Base-by-base conservation (phyloP, 805 yeast species). In the Metschnikowia peoriensis region DNA sequence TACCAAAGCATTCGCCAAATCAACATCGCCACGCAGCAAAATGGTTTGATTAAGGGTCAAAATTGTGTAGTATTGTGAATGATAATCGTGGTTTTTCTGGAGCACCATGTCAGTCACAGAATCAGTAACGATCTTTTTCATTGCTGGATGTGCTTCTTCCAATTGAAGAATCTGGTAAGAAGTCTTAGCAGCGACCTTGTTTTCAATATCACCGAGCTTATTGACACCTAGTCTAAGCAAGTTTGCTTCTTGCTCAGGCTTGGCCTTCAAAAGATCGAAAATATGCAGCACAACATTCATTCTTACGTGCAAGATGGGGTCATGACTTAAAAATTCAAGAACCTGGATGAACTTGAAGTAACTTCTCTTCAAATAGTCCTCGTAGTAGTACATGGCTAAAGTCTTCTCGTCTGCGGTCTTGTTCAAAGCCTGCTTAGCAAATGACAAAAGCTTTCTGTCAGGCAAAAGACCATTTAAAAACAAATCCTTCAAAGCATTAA, bases 221-320 rank as follows among this genome's bases (percentile, higher is more conserved):
- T 94, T 94, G 44, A 91, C 94, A 49, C 96, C 97, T 49, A 94
- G 77, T 61, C 91, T 81, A 62, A 94, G 77, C 59, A 94, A 75
- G 68, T 94, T 94, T 48, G 86, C 96, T 69, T 94, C 99, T 75
- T 94, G 99, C 73, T 94, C 99, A 4, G 99, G 98, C 68, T 92
- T 93, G 6, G 86, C 77, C 57, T 84, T 84, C 54, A 94, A 73
- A 42, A 94, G 75, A 52, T 88, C 96, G 60, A 91, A 88, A 34
- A 92, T 80, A 64, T 89, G 91, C 40, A 82, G 75, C 35, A 91
- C 81, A 29, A 87, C 83, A 56, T 83, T 88, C 76, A 86, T 79
- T 67, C 96, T 84, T 42, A 93, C 96, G 65, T 88, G 93, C 53
- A 85, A 82, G 60, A 94, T 91, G 12, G 97, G 88, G 67, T 94